Evolutionary conservation across 768 basidiomycete genomes (phyloP).

Genomic region (Agaricus blazei): DNA sequence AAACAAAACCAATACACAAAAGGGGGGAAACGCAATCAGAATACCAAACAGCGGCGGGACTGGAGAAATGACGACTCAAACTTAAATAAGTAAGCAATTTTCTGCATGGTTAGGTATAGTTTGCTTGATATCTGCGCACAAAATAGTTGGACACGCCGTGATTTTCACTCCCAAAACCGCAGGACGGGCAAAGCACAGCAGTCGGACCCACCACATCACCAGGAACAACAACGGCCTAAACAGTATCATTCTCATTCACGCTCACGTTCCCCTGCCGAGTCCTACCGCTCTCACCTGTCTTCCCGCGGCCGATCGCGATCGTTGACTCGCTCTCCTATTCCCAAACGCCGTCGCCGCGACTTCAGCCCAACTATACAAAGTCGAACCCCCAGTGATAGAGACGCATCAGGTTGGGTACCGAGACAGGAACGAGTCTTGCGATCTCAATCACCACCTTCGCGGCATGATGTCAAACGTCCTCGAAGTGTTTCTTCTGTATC

Average conservation of each 20-base stretch:
- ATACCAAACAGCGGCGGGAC: conserved; percentile 39
- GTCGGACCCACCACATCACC: conserved; percentile 24
- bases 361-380: conserved; percentile 42
- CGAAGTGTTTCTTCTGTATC: conserved; percentile 52
- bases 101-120: conserved; percentile 6
- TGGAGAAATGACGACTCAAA: conserved; percentile 60
- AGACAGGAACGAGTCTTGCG: conserved; percentile 17
- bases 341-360: conserved; percentile 49
- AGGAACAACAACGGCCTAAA: conserved; percentile 40
- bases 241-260: conserved; percentile 58
- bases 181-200: conserved; percentile 30
- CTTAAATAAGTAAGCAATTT: conserved; percentile 61
- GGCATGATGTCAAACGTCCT: conserved; percentile 35
- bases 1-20: conserved; percentile 36
- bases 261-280: conserved; percentile 59
- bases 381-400: conserved; percentile 44
- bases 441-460: conserved; percentile 39
- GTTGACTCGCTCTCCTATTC: conserved; percentile 51
- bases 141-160: conserved; percentile 64
- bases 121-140: conserved; percentile 3
- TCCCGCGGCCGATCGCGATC: conserved; percentile 65
- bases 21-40: conserved; percentile 29
- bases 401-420: conserved; percentile 29
- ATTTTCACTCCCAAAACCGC: conserved; percentile 32
- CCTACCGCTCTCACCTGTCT: conserved; percentile 59